A percentile compares a stretch with the other conserved stretches of the same genome.
These are phyloP conservation scores for Bretschneidera sinensis DNA, from an alignment of 345 rosid genomes.

Conservation along the genomic window DNA sequence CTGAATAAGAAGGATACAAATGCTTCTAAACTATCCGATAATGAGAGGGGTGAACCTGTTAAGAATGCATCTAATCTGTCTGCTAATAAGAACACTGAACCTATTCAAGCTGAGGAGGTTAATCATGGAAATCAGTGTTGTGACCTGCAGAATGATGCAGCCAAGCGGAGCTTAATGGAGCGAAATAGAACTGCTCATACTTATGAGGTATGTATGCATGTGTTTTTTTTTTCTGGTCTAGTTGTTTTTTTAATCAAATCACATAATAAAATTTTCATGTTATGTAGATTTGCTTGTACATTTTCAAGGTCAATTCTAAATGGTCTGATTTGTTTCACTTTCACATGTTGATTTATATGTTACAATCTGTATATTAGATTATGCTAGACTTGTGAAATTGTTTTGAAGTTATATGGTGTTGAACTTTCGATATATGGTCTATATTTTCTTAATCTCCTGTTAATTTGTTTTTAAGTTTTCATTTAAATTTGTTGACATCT, in stretches of 20 bases:
- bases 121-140: conserved; percentile 15
- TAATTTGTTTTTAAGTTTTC: not conserved
- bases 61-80: not conserved
- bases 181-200: conserved; percentile 42
- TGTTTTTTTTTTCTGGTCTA: not conserved
- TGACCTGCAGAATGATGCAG: conserved; percentile 14
- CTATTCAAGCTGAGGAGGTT: conserved; percentile 13
- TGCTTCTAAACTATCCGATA: not conserved
- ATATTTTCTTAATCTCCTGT: not conserved
- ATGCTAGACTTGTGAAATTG: too few species aligned
- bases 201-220: conserved; percentile 34
- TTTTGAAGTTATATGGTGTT: not conserved
- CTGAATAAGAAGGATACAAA: conserved; percentile 11
- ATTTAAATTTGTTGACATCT: not conserved
- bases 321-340: too few species aligned
- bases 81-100: not conserved
- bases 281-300: not conserved
- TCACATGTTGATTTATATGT: not conserved
- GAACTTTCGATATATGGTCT: not conserved
- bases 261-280: not conserved
- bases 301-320: too few species aligned
- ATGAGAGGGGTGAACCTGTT: not conserved
- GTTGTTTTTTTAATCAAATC: not conserved
- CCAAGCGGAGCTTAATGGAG: conserved; percentile 46
- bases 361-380: too few species aligned